Evolutionary conservation across 1,284 basidiomycete species (phyloP).

Genomic region (Ganoderma multipileum): DNA sequence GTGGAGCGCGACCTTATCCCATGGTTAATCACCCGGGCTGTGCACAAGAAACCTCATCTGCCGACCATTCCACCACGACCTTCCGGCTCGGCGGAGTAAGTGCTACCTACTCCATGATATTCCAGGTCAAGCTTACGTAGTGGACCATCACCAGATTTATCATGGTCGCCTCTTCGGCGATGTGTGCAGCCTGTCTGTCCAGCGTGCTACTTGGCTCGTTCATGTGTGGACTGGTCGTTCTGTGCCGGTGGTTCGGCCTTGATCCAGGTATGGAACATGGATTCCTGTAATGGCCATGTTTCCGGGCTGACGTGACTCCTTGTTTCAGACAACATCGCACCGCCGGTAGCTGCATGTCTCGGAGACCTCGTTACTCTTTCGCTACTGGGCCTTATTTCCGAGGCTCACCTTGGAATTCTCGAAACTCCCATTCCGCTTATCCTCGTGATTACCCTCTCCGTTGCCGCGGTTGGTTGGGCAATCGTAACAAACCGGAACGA

Average conservation of each 20-base stretch:
- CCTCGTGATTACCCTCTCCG: constrained; percentile 59
- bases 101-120: constrained; percentile 16
- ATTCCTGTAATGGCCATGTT: constrained; percentile 5
- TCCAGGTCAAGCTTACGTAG: neutral
- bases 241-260: constrained; percentile 77
- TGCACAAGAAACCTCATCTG: constrained; percentile 26
- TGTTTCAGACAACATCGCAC: constrained; percentile 88
- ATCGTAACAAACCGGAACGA: constrained; percentile 69
- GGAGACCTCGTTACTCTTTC: constrained; percentile 93
- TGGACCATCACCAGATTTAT: constrained; percentile 58
- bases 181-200: constrained; percentile 87
- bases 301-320: constrained; percentile 6
- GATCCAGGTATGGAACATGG: constrained; percentile 75
- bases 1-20: neutral
- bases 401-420: constrained; percentile 69
- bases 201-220: constrained; percentile 88
- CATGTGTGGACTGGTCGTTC: constrained; percentile 88
- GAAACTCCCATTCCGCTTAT: constrained; percentile 67
- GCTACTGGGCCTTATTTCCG: constrained; percentile 72
- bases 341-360: constrained; percentile 90
- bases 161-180: constrained; percentile 89
- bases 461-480: constrained; percentile 62
- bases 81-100: constrained; percentile 62
- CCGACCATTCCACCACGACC: constrained; percentile 28
- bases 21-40: constrained; percentile 15